Evolutionary conservation across 306 rosid species (phyloP).

Genomic region (Oxytropis ochrocephala): DNA sequence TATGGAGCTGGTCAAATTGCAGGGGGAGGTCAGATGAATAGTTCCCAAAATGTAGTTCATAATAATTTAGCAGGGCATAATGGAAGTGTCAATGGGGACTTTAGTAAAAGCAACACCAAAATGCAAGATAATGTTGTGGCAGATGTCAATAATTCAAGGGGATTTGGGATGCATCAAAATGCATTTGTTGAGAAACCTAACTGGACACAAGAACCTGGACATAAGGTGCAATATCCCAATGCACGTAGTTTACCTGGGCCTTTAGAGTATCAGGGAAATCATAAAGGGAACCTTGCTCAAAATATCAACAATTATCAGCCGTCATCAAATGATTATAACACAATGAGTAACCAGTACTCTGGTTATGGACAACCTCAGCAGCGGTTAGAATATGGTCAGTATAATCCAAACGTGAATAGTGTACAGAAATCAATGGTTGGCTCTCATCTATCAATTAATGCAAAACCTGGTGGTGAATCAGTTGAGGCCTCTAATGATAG

Average conservation of each 20-base stretch:
- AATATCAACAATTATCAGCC: background rate
- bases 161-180: slow-evolving; percentile 4
- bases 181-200: slow-evolving; percentile 11
- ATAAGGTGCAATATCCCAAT: slow-evolving; percentile 24
- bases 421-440: slow-evolving; percentile 6
- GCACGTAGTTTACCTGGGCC: slow-evolving; percentile 16
- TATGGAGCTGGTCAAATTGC: background rate
- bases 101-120: background rate
- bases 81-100: background rate
- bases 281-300: background rate
- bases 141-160: slow-evolving; percentile 15
- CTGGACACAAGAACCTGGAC: slow-evolving; percentile 22
- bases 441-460: slow-evolving; percentile 28
- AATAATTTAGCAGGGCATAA: slow-evolving; percentile 2
- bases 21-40: background rate
- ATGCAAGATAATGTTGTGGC: slow-evolving; percentile 11
- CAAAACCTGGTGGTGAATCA: slow-evolving; percentile 16
- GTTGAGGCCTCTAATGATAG: slow-evolving; percentile 22
- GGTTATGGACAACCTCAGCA: slow-evolving; percentile 1
- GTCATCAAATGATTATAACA: background rate
- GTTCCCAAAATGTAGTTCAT: background rate
- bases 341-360: slow-evolving; percentile 9
- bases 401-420: slow-evolving; percentile 21
- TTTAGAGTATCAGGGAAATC: slow-evolving; percentile 21
- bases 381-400: background rate